These are phyloP conservation scores for Reutealis trisperma DNA, from an alignment of 345 rosid genomes.

Conservation along the genomic window DNA sequence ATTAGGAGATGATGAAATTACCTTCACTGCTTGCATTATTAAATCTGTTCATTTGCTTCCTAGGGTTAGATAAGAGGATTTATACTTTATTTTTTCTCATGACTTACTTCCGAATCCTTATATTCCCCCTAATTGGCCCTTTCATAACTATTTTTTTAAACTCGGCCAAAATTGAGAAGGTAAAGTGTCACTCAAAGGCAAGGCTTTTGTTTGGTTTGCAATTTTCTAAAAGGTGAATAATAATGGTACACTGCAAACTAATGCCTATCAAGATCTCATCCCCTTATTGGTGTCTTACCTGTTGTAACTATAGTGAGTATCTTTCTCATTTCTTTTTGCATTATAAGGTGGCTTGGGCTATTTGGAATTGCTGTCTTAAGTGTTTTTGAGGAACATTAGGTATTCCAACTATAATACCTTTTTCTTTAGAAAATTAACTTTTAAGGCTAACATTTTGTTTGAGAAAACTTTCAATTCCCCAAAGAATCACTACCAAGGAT, in stretches of 20 bases:
- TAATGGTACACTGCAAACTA: not conserved
- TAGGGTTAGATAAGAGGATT: not conserved
- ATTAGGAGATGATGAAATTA: not conserved
- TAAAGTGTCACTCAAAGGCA: not conserved
- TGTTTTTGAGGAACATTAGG: not conserved
- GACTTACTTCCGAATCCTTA: not conserved
- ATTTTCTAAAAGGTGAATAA: not conserved
- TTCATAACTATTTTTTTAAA: not conserved
- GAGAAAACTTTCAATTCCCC: not conserved
- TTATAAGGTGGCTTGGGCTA: not conserved
- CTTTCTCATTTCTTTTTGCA: not conserved
- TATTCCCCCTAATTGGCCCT: not conserved
- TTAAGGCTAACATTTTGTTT: not conserved
- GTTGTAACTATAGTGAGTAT: not conserved
- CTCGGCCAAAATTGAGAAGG: not conserved
- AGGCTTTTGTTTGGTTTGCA: not conserved
- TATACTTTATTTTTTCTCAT: not conserved
- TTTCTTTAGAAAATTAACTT: not conserved
- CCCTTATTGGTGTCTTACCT: not conserved
- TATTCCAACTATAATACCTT: not conserved
- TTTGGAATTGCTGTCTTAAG: not conserved
- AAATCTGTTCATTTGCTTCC: not conserved
- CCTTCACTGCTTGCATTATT: not conserved
- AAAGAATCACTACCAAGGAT: not conserved
- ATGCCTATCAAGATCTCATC: not conserved